A percentile compares a stretch with the other conserved stretches of the same genome.
These are phyloP conservation scores for Fusarium scirpi DNA, from an alignment of 2,329 filamentous ascomycete genomes.

Conservation along the genomic window DNA sequence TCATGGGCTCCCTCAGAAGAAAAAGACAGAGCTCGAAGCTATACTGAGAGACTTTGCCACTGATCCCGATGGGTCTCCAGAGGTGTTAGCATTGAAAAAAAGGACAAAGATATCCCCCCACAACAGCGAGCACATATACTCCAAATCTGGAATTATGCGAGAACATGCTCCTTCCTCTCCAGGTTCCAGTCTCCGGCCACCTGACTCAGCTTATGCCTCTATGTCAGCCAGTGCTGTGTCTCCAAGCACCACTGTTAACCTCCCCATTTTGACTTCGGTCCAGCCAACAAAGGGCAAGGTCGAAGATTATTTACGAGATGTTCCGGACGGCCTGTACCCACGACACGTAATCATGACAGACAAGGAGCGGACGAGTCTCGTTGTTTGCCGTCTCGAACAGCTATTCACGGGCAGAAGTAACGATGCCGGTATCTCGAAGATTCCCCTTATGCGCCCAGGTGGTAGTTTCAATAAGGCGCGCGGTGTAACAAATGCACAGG, in stretches of 20 bases:
- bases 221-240: conserved; percentile 66
- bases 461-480: conserved; percentile 14
- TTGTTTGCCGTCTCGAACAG: conserved; percentile 81
- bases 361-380: conserved; percentile 79
- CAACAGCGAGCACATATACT: conserved; percentile 55
- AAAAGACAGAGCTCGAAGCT: conserved; percentile 81
- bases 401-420: conserved; percentile 79
- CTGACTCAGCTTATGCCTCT: conserved; percentile 75
- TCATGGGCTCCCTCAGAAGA: conserved; percentile 76
- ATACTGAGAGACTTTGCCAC: conserved; percentile 77
- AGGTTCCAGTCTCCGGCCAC: conserved; percentile 63
- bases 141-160: conserved; percentile 54
- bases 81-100: conserved; percentile 56
- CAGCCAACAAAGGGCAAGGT: conserved; percentile 66
- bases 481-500: conserved; percentile 47
- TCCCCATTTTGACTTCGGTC: conserved; percentile 52
- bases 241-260: conserved; percentile 54
- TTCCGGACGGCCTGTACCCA: conserved; percentile 76
- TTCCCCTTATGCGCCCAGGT: conserved; percentile 28
- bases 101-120: conserved; percentile 55
- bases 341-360: conserved; percentile 73
- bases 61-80: conserved; percentile 65
- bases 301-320: conserved; percentile 77
- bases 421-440: conserved; percentile 53
- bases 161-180: conserved; percentile 65